phyloP scores from a whole-genome alignment of 1,284 basidiomycete genomes.

The Trichosporon sp. region DNA sequence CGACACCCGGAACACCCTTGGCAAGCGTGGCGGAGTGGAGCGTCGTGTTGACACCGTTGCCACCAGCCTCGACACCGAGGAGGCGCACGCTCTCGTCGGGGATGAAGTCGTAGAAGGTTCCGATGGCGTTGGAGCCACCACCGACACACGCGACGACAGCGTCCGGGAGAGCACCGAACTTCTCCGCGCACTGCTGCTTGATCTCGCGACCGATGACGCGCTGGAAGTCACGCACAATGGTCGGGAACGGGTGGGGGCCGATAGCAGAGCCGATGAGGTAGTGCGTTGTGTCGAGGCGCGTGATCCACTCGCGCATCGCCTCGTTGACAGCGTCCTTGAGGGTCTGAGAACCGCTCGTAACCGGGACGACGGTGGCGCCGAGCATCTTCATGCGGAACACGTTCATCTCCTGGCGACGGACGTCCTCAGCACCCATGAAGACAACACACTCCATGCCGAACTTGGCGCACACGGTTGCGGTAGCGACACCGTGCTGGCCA shows the following conservation, averaged over 20 bases:
- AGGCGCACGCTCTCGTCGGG: slow-evolving; percentile 77
- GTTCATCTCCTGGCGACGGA: slow-evolving; percentile 90
- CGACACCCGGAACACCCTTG: slow-evolving; percentile 86
- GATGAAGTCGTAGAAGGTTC: slow-evolving; percentile 94
- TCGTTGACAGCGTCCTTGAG: slow-evolving; percentile 98
- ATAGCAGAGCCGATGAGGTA: slow-evolving; percentile 97
- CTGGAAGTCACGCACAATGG: slow-evolving; percentile 98
- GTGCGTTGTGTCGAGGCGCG: slow-evolving; percentile 88
- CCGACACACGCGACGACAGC: slow-evolving; percentile 80
- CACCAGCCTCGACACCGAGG: slow-evolving; percentile 92
- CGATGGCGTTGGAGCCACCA: slow-evolving; percentile 74
- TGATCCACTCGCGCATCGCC: slow-evolving; percentile 97
- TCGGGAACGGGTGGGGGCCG: slow-evolving; percentile 98
- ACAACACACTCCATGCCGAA: slow-evolving; percentile 95
- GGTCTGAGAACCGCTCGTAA: slow-evolving; percentile 90
- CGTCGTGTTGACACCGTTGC: slow-evolving; percentile 86
- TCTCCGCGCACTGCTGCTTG: slow-evolving; percentile 78
- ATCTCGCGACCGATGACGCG: slow-evolving; percentile 94
- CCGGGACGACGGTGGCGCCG: slow-evolving; percentile 89
- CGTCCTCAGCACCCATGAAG: slow-evolving; percentile 99
- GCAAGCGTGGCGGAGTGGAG: slow-evolving; percentile 89
- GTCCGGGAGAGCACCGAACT: slow-evolving; percentile 83
- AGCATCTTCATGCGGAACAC: slow-evolving; percentile 98
- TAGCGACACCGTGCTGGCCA: slow-evolving; percentile 98
- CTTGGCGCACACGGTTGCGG: slow-evolving; percentile 95